Conservation (phyloP, 805 yeast species). For the Schwanniomyces yamadae region DNA sequence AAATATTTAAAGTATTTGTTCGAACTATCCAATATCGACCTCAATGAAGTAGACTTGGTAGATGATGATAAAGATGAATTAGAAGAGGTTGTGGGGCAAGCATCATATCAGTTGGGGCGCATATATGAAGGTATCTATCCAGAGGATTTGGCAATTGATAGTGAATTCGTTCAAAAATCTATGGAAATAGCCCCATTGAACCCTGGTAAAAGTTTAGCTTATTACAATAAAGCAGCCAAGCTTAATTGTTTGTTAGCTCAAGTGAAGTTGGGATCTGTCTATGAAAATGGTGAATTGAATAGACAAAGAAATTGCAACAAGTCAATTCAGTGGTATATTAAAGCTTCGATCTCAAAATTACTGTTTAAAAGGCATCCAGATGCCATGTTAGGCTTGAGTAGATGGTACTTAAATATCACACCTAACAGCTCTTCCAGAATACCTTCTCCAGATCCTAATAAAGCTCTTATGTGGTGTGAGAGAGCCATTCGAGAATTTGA, state of each 20-base stretch:
- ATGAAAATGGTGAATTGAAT: conserved; percentile 44
- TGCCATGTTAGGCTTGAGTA: conserved; percentile 44
- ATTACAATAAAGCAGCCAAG: conserved; percentile 43
- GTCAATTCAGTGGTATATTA: conserved; percentile 45
- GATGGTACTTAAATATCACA: conserved; percentile 41
- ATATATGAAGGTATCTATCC: conserved; percentile 47
- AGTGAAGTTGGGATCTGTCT: conserved; percentile 41
- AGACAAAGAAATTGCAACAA: conserved; percentile 38
- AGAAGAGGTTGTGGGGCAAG: conserved; percentile 40
- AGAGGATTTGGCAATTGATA: conserved; percentile 37
- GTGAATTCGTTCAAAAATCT: conserved; percentile 33
- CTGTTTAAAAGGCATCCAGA: conserved; percentile 42
- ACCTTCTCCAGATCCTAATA: conserved; percentile 34
- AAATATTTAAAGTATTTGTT: conserved; percentile 35
- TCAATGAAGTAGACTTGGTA: conserved; percentile 31
- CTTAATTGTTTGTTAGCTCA: conserved; percentile 39
- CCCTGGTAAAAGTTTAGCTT: conserved; percentile 40
- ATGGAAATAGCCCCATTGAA: conserved; percentile 41
- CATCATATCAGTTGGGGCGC: conserved; percentile 41
- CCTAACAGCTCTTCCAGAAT: conserved; percentile 34
- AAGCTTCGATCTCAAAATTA: conserved; percentile 40
- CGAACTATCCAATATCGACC: conserved; percentile 38
- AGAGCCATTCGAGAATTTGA: conserved; percentile 40
- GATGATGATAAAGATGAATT: conserved; percentile 42
- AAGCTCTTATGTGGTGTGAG: conserved; percentile 44